Percentiles rank a stretch among this genome's conserved stretches.
These are phyloP conservation scores for Russula earlei DNA, from an alignment of 768 basidiomycete species.

Conservation along the genomic window DNA sequence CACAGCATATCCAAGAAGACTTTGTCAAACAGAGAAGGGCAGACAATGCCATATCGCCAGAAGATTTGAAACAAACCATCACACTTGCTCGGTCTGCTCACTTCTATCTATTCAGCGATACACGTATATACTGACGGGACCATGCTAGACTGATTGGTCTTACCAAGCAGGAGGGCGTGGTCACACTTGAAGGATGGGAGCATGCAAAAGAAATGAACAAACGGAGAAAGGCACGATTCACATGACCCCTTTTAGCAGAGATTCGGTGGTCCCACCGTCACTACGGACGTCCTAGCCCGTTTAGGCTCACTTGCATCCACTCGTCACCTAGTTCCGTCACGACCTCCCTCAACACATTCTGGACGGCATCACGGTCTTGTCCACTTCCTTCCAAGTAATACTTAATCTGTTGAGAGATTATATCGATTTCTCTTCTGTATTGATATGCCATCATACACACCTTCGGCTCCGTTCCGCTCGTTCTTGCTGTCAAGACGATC, in stretches of 20 bases:
- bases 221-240: conserved; percentile 29
- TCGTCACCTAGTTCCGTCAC: conserved; percentile 48
- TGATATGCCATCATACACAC: conserved; percentile 28
- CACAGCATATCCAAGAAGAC: conserved; percentile 66
- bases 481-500: conserved; percentile 64
- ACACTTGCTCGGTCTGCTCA: conserved; percentile 52
- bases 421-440: background rate
- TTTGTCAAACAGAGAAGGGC: conserved; percentile 44
- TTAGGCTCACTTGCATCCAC: conserved; percentile 62
- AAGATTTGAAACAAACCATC: conserved; percentile 62
- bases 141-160: conserved; percentile 48
- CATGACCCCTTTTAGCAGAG: background rate
- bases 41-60: conserved; percentile 34
- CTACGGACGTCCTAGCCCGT: conserved; percentile 33
- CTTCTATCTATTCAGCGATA: background rate
- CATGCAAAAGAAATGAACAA: conserved; percentile 51
- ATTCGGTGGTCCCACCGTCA: background rate
- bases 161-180: conserved; percentile 45
- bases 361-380: conserved; percentile 37
- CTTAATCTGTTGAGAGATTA: conserved; percentile 47
- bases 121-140: conserved; percentile 3
- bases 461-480: conserved; percentile 89
- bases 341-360: conserved; percentile 41
- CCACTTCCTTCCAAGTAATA: conserved; percentile 83
- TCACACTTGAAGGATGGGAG: conserved; percentile 56